These are phyloP conservation scores for Schizophyllum commune DNA, from an alignment of 1,284 basidiomycete species.

Conservation along the genomic window DNA sequence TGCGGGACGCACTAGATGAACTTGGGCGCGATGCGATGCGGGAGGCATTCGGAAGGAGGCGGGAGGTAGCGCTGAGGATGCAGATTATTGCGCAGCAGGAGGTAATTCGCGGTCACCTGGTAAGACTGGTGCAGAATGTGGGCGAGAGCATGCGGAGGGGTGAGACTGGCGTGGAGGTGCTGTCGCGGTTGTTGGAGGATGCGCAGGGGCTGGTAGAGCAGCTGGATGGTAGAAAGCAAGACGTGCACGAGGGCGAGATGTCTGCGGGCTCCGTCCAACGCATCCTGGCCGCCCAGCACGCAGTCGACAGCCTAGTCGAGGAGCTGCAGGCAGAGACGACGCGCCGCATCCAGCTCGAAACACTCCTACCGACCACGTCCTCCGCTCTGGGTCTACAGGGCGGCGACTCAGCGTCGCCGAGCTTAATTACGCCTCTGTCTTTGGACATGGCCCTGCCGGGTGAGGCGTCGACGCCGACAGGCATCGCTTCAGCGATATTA, in stretches of 20 bases:
- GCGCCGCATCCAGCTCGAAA: conserved; percentile 47
- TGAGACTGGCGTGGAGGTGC: conserved; percentile 14
- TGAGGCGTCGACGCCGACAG: too few relatives aligned
- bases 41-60: conserved; percentile 67
- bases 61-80: conserved; percentile 67
- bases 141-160: conserved; percentile 42
- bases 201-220: conserved; percentile 40
- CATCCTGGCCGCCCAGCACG: conserved; percentile 50
- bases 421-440: too few relatives aligned
- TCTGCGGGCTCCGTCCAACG: conserved; percentile 39
- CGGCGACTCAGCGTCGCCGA: too few relatives aligned
- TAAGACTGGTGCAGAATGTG: conserved; percentile 43
- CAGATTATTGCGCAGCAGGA: conserved; percentile 66
- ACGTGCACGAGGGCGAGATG: conserved; percentile 14
- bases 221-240: conserved; percentile 31
- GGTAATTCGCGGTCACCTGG: conserved; percentile 1
- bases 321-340: conserved; percentile 64
- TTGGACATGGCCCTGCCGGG: too few relatives aligned
- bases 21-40: conserved; percentile 66
- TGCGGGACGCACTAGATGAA: conserved; percentile 64
- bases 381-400: too few relatives aligned
- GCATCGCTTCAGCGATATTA: too few relatives aligned
- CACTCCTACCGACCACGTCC: conserved; percentile 2
- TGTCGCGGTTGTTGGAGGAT: conserved; percentile 36
- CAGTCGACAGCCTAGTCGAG: conserved; percentile 49